phyloP scores from a whole-genome alignment of 2,329 filamentous ascomycete genomes.

The Allantophomopsis lycopodina region DNA sequence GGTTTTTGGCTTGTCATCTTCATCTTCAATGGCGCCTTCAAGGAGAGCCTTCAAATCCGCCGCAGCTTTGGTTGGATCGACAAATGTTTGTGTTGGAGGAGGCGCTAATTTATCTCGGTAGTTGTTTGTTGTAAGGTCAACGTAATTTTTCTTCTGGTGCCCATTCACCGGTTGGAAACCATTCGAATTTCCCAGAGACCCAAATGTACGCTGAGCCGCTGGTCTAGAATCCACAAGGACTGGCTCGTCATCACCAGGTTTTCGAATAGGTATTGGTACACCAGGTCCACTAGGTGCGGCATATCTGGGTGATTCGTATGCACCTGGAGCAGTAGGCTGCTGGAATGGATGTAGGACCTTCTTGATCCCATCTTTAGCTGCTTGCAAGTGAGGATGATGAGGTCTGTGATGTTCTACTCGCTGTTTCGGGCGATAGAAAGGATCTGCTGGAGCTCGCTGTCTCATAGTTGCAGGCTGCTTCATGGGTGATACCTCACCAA shows the following conservation, averaged over 20 bases:
- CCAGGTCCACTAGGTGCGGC: too few relatives aligned
- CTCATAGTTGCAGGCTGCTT: constrained; percentile 7
- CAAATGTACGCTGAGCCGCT: constrained; percentile 11
- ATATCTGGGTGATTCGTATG: neutral
- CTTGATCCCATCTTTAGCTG: constrained; percentile 12
- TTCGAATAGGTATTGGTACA: too few relatives aligned
- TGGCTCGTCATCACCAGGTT: constrained; percentile 3
- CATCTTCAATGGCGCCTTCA: constrained; percentile 68
- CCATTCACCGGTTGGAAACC: constrained; percentile 1
- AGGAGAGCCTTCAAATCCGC: constrained; percentile 72
- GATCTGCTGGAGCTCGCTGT: constrained; percentile 15
- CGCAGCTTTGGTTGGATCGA: constrained; percentile 55
- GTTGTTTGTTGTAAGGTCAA: constrained; percentile 15
- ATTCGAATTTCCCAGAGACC: constrained; percentile 12
- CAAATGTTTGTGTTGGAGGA: constrained; percentile 16
- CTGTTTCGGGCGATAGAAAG: constrained; percentile 17
- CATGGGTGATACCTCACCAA: too few relatives aligned
- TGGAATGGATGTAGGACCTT: constrained; percentile 13
- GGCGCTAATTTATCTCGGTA: constrained; percentile 9
- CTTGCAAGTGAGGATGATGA: constrained; percentile 14
- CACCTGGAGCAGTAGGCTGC: constrained; percentile 2
- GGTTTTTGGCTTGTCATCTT: constrained; percentile 41
- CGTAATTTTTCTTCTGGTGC: constrained; percentile 12
- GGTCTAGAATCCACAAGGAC: constrained; percentile 11
- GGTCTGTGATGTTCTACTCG: constrained; percentile 17